Evolutionary conservation across 75 land plant genomes (phyloP), one percentile per base, ranked within the genome.

Genomic region (Isoetes taiwanensis): DNA sequence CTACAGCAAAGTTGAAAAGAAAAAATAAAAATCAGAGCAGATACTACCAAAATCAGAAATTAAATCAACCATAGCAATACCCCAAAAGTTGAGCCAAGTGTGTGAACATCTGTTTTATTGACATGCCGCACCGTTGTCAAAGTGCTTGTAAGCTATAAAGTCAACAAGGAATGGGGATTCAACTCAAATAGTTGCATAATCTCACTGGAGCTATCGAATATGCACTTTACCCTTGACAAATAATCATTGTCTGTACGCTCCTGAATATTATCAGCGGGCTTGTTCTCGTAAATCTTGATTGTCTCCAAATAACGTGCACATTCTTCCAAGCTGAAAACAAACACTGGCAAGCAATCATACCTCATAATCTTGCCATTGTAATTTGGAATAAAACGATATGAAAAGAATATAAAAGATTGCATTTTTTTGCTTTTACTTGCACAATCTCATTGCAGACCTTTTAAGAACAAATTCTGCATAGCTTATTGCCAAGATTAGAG

Each of bases 271-370:
- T 93, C 98, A 20, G 98, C 95, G 33, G 98, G 72, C 57, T 93
- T 93, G 63, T 93, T 87, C 54, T 93, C 98, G 70, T 87, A 93
- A 2, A 80, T 81, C 65, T 87, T 93, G 9, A 93, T 70, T 23
- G 98, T 93, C 77, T 93, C 98, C 74, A 93, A 68, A 57, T 93
- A 93, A 31, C 98, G 78, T 25, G 86, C 98, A 78, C 95, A 87
- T 67, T 93, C 98, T 54, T 87, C 98, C 73, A 83, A 73, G 59
- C 98, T 93, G 73, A 34, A 63, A 43, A 3, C 35, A n/a, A n/a
- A n/a, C n/a, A 8, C 16, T n/a, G 19, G 4, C 4, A 46, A 14
- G 39, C 12, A 9, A 9, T 37, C 12, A 9, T 9, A 9, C 9
- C 14, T 37, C 39, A 37, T 37, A 37, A n/a, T n/a, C n/a, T n/a